phyloP scores from a whole-genome alignment of 2,329 filamentous ascomycete genomes.

The Alternaria rosae region DNA sequence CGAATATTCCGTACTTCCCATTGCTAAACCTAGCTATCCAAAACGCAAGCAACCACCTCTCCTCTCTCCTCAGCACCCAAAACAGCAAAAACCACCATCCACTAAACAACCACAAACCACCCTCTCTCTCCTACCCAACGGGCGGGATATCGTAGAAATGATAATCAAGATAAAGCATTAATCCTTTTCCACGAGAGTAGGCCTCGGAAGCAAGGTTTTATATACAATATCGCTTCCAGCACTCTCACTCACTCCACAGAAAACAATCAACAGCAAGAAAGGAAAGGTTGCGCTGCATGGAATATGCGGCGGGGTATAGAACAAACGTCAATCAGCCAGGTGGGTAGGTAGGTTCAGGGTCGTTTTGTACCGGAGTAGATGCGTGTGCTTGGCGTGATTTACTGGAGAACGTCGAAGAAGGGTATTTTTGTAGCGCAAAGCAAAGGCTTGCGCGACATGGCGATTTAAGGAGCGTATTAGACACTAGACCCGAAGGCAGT shows the following conservation, averaged over 20 bases:
- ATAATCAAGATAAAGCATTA: conserved; percentile 21
- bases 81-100: not conserved
- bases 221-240: conserved; percentile 22
- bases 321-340: conserved; percentile 25
- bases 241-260: not conserved
- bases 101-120: not conserved
- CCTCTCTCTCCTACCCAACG: conserved; percentile 7
- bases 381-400: conserved; percentile 2
- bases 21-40: conserved; percentile 1
- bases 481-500: conserved; percentile 26
- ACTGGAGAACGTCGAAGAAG: conserved; percentile 21
- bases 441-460: conserved; percentile 11
- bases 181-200: conserved; percentile 1
- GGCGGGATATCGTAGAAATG: conserved; percentile 25
- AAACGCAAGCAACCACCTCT: conserved; percentile 3
- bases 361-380: conserved; percentile 11
- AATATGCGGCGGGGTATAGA: conserved; percentile 34
- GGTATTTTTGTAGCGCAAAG: conserved; percentile 15
- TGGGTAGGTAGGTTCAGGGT: conserved; percentile 7
- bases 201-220: conserved; percentile 5
- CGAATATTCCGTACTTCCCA: not conserved
- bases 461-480: conserved; percentile 34
- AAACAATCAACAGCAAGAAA: conserved; percentile 10
- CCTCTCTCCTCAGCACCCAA: not conserved
- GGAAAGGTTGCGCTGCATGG: conserved; percentile 12